A percentile compares a stretch with the other conserved stretches of the same genome.
Conservation (phyloP, 768 basidiomycete genomes). For the Russula emetica region DNA sequence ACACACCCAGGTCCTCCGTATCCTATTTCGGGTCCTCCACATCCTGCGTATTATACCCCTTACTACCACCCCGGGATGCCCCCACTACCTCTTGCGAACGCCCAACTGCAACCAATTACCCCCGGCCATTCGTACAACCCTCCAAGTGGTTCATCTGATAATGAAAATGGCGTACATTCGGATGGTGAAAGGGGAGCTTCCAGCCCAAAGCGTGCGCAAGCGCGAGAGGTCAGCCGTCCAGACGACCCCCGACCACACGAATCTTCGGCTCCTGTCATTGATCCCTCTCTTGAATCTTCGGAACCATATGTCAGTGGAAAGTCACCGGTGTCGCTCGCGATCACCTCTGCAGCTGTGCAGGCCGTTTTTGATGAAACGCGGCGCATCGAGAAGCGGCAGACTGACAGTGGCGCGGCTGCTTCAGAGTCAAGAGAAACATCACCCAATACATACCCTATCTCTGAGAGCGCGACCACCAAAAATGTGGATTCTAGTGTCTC, state of each 20-base stretch:
- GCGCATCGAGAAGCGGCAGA: conserved; percentile 30
- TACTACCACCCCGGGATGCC: conserved; percentile 29
- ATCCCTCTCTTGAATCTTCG: conserved; percentile 37
- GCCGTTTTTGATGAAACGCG: conserved; percentile 38
- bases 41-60: conserved; percentile 19
- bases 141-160: conserved; percentile 5
- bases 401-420: background rate
- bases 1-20: conserved; percentile 28
- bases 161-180: conserved; percentile 5
- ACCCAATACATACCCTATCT: conserved; percentile 3
- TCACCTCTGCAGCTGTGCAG: conserved; percentile 33
- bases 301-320: conserved; percentile 23
- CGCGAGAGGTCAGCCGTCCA: background rate
- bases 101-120: conserved; percentile 12
- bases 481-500: conserved; percentile 4
- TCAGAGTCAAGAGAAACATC: conserved; percentile 11
- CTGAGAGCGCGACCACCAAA: conserved; percentile 1
- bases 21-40: conserved; percentile 21
- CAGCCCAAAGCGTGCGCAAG: conserved; percentile 20
- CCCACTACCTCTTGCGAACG: conserved; percentile 29
- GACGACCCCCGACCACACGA: conserved; percentile 16
- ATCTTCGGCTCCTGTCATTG: conserved; percentile 34
- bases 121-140: conserved; percentile 8
- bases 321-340: conserved; percentile 28
- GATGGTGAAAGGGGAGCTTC: conserved; percentile 16